Base-by-base conservation (phyloP, 2,329 filamentous ascomycete genomes). In the Diatrype stigma region DNA sequence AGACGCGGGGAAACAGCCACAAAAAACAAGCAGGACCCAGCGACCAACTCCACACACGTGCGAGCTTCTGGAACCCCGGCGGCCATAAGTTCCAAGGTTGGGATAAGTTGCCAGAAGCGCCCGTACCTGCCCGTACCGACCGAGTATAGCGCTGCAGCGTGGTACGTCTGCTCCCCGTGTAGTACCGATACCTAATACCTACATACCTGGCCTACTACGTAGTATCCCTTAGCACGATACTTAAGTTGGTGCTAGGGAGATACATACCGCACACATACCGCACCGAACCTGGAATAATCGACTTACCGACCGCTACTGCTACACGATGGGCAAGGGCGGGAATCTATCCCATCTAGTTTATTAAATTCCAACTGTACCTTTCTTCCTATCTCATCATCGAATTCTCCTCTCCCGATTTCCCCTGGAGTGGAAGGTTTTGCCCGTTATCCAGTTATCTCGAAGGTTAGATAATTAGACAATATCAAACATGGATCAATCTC, bases 401-500 rank as follows among this genome's bases (percentile, higher is more conserved):
- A 30, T 6, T 40, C 37, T 19, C 37, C 19, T 30, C 26, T 30
- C 10, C 10, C 26, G 26, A 30, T 30, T 10, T 30, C 26, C n/a
- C n/a, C n/a, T n/a, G n/a, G n/a, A n/a, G n/a, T n/a, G n/a, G n/a
- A n/a, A n/a, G n/a, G n/a, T 34, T 7, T 34, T 34, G 34, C 34
- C 12, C 14, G 6, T 37, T 14, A 5, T 14, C 34, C n/a, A n/a
- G n/a, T 14, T 37, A 16, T 16, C 34, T 6, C 6, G 6, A 37
- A 7, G 16, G 34, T 37, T 37, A 17, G 34, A 37, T 37, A 14
- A 17, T 47, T 47, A 6, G 46, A 45, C 58, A 58, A n/a, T n/a
- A n/a, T n/a, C n/a, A n/a, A 40, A 63, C 32, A 58, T 62, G 58
- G 61, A 64, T 51, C 60, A 60, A 55, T 57, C 59, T 47, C 63